These are phyloP conservation scores for Pulveroboletus sp. DNA, from an alignment of 768 basidiomycete species.

Conservation along the genomic window DNA sequence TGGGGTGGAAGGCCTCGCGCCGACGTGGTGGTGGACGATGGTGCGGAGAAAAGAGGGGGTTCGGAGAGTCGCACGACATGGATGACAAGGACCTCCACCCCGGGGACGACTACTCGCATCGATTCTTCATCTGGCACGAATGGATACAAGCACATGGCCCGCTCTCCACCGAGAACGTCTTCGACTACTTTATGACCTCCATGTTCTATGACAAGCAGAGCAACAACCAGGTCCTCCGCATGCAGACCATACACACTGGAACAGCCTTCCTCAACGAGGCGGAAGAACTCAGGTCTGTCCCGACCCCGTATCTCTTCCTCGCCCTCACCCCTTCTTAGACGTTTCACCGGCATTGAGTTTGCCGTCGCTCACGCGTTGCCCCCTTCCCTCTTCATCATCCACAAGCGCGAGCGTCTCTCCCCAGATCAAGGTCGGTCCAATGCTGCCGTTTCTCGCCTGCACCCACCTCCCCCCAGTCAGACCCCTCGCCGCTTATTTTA, in stretches of 20 bases:
- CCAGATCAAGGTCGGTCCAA: constrained; percentile 68
- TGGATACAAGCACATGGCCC: constrained; percentile 86
- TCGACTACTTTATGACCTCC: constrained; percentile 86
- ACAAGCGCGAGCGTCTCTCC: constrained; percentile 80
- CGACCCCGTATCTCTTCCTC: neutral
- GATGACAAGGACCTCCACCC: constrained; percentile 66
- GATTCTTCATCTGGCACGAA: constrained; percentile 89
- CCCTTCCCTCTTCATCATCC: constrained; percentile 82
- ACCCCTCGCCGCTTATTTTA: constrained; percentile 79
- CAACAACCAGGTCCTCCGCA: constrained; percentile 86
- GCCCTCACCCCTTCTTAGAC: constrained; percentile 39
- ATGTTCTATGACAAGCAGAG: constrained; percentile 96
- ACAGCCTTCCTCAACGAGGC: constrained; percentile 71
- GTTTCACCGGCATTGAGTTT: constrained; percentile 85
- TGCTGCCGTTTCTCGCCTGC: neutral
- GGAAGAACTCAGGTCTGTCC: constrained; percentile 67
- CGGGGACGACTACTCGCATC: constrained; percentile 73
- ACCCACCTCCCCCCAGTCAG: constrained; percentile 43
- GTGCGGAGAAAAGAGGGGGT: no score
- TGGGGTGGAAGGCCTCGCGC: no score
- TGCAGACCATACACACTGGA: constrained; percentile 91
- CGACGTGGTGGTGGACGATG: no score
- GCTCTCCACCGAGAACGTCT: constrained; percentile 69
- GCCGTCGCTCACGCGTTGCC: constrained; percentile 76
- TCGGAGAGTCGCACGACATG: constrained; percentile 28